These are phyloP conservation scores for Clarkia xantiana DNA, from an alignment of 345 rosid species.

Conservation along the genomic window DNA sequence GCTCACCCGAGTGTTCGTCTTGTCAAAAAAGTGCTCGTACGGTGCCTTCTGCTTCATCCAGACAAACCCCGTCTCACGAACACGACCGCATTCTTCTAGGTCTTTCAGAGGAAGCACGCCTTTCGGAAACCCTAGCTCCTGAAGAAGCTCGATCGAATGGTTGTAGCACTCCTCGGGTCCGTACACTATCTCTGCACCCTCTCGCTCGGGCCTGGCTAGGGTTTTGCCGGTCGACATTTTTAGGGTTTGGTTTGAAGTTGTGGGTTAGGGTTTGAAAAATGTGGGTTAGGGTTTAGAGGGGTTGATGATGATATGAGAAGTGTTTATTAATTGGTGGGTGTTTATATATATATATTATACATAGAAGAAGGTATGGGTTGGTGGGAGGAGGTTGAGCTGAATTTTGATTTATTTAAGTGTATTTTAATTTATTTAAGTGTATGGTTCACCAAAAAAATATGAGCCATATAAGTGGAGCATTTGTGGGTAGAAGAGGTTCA, in stretches of 20 bases:
- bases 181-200: constrained; percentile 58
- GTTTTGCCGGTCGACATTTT: constrained; percentile 2
- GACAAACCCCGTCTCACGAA: constrained; percentile 60
- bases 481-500: neutral
- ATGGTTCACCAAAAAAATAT: too few relatives aligned
- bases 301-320: neutral
- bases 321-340: too few relatives aligned
- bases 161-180: constrained; percentile 58
- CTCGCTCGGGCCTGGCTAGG: constrained; percentile 28
- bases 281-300: neutral
- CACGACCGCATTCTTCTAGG: constrained; percentile 80
- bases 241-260: neutral
- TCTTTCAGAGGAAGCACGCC: constrained; percentile 78
- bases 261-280: too few relatives aligned
- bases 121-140: constrained; percentile 78
- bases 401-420: too few relatives aligned
- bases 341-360: too few relatives aligned
- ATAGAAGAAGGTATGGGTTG: neutral
- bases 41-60: constrained; percentile 86
- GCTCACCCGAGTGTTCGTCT: constrained; percentile 44
- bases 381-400: constrained; percentile 14
- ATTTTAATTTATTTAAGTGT: too few relatives aligned
- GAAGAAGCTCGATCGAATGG: constrained; percentile 53
- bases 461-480: neutral
- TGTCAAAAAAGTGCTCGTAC: constrained; percentile 58